Evolutionary conservation across 495 filamentous ascomycete genomes (phyloP), one percentile per base, ranked within the genome.

Genomic region (Penicillium angulare): DNA sequence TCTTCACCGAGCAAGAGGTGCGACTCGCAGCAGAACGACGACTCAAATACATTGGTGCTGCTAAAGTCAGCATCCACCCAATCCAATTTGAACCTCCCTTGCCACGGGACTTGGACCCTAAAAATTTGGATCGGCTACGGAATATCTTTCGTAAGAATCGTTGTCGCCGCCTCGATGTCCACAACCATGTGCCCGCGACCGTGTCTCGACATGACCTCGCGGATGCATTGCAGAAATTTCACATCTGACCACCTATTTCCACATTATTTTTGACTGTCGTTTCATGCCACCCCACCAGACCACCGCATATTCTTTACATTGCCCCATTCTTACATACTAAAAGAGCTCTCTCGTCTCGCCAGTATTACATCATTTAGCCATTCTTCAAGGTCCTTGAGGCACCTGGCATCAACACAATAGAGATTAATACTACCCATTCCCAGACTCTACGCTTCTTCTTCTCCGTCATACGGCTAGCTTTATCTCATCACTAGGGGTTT

Each of bases 391-490:
- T 60, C 61, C 33, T 58, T 55, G 52, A 59, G 51, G 39, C 43
- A 59, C 33, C 50, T 54, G 22, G 50, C 10, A 65, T 57, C 52
- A 62, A 32, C 44, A 52, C 47, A 29, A 50, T 62, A 53, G 58
- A 32, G 46, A 65, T 65, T 59, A 63, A 65, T 52, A 49, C 56
- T 40, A 56, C 59, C 63, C 58, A 47, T 59, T 53, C 31, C 38
- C 27, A 58, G 18, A 10, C 44, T 47, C 10, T 20, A 44, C 24
- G 13, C 15, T 13, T 1, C 27, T 24, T 7, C 22, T 32, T 31
- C 41, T 40, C 13, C 27, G 27, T 12, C 27, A 31, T 12, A n/a
- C n/a, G n/a, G n/a, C n/a, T n/a, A n/a, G n/a, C n/a, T n/a, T n/a
- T n/a, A n/a, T n/a, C n/a, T n/a, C n/a, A n/a, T n/a, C n/a, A n/a